Evolutionary conservation across 2,329 filamentous ascomycete genomes (phyloP).

Genomic region (Cercospora sojina): DNA sequence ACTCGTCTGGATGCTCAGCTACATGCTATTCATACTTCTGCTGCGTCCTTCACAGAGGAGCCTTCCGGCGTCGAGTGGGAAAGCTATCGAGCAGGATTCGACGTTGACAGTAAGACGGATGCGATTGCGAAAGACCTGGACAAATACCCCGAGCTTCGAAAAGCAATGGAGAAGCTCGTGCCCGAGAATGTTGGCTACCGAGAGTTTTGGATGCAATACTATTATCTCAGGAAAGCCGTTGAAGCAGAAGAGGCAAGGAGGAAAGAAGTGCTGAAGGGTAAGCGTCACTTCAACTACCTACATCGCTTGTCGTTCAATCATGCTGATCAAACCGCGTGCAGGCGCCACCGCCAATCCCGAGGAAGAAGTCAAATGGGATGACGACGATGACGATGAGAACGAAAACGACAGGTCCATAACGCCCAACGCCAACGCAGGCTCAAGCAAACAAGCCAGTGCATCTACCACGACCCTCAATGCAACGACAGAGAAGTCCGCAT

Average conservation of each 20-base stretch:
- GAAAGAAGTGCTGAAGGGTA: conserved; percentile 88
- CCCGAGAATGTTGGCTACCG: conserved; percentile 86
- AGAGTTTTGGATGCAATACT: conserved; percentile 92
- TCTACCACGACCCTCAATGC: conserved; percentile 36
- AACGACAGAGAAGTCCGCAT: conserved; percentile 8
- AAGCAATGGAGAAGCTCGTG: conserved; percentile 94
- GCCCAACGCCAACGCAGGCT: conserved; percentile 27
- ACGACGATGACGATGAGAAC: conserved; percentile 74
- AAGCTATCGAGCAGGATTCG: conserved; percentile 70
- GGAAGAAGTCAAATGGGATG: conserved; percentile 66
- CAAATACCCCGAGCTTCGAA: conserved; percentile 78
- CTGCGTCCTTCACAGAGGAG: conserved; percentile 80
- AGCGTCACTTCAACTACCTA: conserved; percentile 27
- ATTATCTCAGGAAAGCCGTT: conserved; percentile 88
- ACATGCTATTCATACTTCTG: conserved; percentile 86
- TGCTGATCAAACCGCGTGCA: conserved; percentile 35
- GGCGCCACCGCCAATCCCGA: conserved; percentile 72
- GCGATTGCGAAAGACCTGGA: conserved; percentile 79
- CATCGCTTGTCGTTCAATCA: background rate
- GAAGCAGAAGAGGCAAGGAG: conserved; percentile 89
- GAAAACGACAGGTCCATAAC: conserved; percentile 54
- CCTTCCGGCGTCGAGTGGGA: conserved; percentile 69
- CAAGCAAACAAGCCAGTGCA: conserved; percentile 27
- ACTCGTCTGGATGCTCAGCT: conserved; percentile 93
- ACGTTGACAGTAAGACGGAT: conserved; percentile 79